phyloP scores from a whole-genome alignment of 768 basidiomycete species.

The Psilocybe cubensis region DNA sequence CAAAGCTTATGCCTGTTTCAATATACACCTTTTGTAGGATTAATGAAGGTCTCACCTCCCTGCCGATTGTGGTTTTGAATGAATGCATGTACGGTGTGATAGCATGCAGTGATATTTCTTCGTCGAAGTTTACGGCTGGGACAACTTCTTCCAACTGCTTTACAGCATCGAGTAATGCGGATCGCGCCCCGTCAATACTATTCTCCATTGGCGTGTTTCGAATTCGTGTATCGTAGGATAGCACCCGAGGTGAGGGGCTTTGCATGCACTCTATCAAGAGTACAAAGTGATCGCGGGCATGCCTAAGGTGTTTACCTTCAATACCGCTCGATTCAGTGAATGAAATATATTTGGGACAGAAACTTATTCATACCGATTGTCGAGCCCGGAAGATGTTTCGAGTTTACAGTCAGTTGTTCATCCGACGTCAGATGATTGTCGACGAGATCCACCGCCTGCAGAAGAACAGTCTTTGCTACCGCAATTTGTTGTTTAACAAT shows the following conservation, averaged over 20 bases:
- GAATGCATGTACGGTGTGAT: conserved; percentile 79
- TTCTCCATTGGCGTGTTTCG: conserved; percentile 88
- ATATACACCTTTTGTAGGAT: not conserved
- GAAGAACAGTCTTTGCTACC: conserved; percentile 68
- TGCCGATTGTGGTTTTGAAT: conserved; percentile 78
- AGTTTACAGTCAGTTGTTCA: conserved; percentile 68
- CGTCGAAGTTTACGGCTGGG: conserved; percentile 50
- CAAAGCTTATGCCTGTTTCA: conserved; percentile 59
- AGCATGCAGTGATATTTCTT: conserved; percentile 73
- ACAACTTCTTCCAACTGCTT: conserved; percentile 57
- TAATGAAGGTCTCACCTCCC: conserved; percentile 57
- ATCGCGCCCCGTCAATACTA: conserved; percentile 59
- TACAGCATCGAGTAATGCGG: conserved; percentile 59
- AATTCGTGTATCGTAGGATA: conserved; percentile 77
- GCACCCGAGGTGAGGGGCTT: conserved; percentile 45
- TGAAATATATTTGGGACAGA: not conserved
- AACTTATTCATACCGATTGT: conserved; percentile 68
- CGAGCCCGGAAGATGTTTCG: conserved; percentile 82
- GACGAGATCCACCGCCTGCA: conserved; percentile 75
- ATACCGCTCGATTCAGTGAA: conserved; percentile 4
- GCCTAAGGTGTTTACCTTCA: conserved; percentile 83
- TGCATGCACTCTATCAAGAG: conserved; percentile 62
- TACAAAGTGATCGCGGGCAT: conserved; percentile 83
- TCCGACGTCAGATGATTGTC: conserved; percentile 68
- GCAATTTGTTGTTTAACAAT: conserved; percentile 58